These are phyloP conservation scores for Fusarium compactum DNA, from an alignment of 2,329 filamentous ascomycete species.

Conservation along the genomic window DNA sequence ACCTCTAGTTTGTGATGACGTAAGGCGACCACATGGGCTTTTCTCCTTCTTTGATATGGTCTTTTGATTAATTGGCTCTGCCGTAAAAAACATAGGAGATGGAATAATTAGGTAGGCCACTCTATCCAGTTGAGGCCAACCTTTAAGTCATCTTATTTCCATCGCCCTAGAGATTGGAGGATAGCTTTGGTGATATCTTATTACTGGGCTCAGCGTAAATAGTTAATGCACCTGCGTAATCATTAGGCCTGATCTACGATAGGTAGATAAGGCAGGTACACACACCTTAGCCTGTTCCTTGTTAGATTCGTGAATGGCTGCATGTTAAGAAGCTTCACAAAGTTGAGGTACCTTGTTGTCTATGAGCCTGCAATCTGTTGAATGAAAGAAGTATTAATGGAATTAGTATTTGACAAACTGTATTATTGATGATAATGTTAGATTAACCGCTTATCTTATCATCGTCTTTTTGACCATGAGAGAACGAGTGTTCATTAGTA, in stretches of 20 bases:
- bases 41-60: constrained; percentile 1
- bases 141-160: not conserved
- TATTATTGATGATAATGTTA: not conserved
- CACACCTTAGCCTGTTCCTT: not conserved
- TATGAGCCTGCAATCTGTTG: not conserved
- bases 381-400: not conserved
- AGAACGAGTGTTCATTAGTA: not conserved
- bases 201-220: not conserved
- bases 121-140: not conserved
- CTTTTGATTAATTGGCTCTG: not conserved
- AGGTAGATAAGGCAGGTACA: not conserved
- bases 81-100: not conserved
- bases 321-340: not conserved
- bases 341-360: not conserved
- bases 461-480: not conserved
- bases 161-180: not conserved
- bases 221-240: not conserved
- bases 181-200: not conserved
- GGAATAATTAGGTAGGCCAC: not conserved
- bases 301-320: not conserved
- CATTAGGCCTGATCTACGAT: not conserved
- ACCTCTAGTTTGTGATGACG: constrained; percentile 28
- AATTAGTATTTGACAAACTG: not conserved
- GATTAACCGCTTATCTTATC: not conserved
- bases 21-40: constrained; percentile 37